These are phyloP conservation scores for Copromyces sp. DNA, from an alignment of 495 filamentous ascomycete genomes.

Conservation along the genomic window DNA sequence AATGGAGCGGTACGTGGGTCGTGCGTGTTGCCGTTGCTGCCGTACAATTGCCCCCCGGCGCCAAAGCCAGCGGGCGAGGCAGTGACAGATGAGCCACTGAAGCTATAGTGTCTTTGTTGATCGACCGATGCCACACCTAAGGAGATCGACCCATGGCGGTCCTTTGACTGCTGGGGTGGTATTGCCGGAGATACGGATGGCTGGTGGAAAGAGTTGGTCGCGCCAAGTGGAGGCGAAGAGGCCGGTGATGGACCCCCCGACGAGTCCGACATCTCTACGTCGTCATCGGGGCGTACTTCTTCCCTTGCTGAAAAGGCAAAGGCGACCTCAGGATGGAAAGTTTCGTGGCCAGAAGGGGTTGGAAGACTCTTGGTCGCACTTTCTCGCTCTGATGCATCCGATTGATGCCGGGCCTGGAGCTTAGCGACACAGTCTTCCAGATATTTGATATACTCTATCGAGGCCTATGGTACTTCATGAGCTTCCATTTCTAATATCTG, in stretches of 20 bases:
- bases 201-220: constrained; percentile 15
- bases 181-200: constrained; percentile 42
- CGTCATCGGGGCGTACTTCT: constrained; percentile 4
- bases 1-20: constrained; percentile 12
- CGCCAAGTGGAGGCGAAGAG: constrained; percentile 18
- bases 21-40: constrained; percentile 12
- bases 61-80: constrained; percentile 37
- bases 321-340: constrained; percentile 15
- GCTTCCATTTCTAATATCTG: background rate
- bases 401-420: constrained; percentile 52
- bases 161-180: constrained; percentile 23
- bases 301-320: background rate
- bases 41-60: constrained; percentile 24
- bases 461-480: constrained; percentile 47
- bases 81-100: constrained; percentile 29
- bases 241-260: constrained; percentile 25
- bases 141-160: constrained; percentile 36
- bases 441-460: constrained; percentile 94
- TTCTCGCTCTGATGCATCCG: constrained; percentile 7
- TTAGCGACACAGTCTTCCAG: constrained; percentile 81
- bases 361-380: constrained; percentile 12
- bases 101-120: constrained; percentile 34
- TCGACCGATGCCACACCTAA: constrained; percentile 25
- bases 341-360: constrained; percentile 14
- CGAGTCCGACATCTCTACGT: constrained; percentile 41